Evolutionary conservation across 306 rosid genomes (phyloP), one percentile per base, ranked within the genome.

Genomic region (Medicago lupulina): DNA sequence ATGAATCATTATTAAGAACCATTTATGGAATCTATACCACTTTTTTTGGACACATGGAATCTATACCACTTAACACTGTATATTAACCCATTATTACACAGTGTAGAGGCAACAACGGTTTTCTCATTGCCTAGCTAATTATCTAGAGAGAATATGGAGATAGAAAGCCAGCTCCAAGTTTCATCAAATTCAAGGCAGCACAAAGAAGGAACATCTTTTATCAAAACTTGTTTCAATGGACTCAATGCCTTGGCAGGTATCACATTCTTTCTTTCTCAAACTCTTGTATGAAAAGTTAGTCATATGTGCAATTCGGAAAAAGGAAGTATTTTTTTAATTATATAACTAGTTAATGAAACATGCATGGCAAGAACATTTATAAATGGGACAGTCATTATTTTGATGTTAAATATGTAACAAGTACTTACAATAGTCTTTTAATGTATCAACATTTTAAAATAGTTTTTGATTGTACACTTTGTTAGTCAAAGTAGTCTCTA

Each of bases 151-250:
- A 34, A 43, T 21, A 86, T 92, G 89, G 93, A 88, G 83, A 84
- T 71, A 80, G 88, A 84, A 84, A 73, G 49, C 58, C 87, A 86
- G 8, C 77, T 70, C n/a, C 54, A 74, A 13, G 38, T 44, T 16
- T 69, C 86, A 54, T 69, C 87, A 54, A 73, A 50, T 10, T 40
- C 87, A 0, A 74, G 50, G 14, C 77, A 75, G 61, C 74, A 28
- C n/a, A 41, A 23, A 40, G 64, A 72, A 68, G 97, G 93, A 80
- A 87, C 97, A 6, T 61, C 85, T 65, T 79, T 88, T 38, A 65
- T 70, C 61, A 84, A 82, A 80, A 88, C 97, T 44, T 90, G 93
- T 68, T 83, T 88, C 87, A 92, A 90, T 76, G 93, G 93, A 19
- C 67, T 90, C 76, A 92, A 92, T 41, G 71, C 87, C 40, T 76